Evolutionary conservation across 192 early-diverging fungal species (phyloP).

Genomic region (Chytriomyces hyalinus): DNA sequence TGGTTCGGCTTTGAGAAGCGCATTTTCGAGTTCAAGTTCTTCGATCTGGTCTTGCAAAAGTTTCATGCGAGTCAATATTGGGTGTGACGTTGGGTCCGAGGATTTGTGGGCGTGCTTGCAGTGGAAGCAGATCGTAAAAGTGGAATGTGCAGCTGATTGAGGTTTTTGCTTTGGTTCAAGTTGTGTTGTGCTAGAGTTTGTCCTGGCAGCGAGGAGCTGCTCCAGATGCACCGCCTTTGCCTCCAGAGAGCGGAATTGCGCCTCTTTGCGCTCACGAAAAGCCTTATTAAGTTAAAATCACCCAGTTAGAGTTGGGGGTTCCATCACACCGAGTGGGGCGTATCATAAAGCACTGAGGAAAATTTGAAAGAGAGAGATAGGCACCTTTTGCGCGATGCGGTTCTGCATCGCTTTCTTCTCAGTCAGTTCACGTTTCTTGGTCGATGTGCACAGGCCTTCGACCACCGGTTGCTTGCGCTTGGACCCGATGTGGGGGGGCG

Average conservation of each 20-base stretch:
- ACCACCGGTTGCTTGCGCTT: too few species aligned
- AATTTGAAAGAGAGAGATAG: neutral
- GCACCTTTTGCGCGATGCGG: neutral
- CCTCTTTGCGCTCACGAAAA: neutral
- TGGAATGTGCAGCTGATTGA: neutral
- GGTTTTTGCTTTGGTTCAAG: neutral
- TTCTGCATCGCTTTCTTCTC: constrained; percentile 5
- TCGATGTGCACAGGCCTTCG: neutral
- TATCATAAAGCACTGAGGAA: too few species aligned
- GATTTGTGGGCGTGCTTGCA: neutral
- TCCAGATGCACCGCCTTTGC: neutral
- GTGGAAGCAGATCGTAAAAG: neutral
- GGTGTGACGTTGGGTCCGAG: neutral
- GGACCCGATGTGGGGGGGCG: too few species aligned
- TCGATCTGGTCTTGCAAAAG: neutral
- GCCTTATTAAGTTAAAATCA: neutral
- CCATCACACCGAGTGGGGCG: too few species aligned
- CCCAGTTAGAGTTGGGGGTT: neutral
- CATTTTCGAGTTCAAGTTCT: neutral
- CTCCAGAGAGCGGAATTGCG: neutral
- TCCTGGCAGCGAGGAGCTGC: neutral
- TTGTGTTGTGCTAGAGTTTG: neutral
- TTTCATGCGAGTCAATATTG: neutral
- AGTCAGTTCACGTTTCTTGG: neutral
- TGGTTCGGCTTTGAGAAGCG: neutral